Evolutionary conservation across 1,139 yeast genomes (phyloP).

Genomic region (Pichia sp.): DNA sequence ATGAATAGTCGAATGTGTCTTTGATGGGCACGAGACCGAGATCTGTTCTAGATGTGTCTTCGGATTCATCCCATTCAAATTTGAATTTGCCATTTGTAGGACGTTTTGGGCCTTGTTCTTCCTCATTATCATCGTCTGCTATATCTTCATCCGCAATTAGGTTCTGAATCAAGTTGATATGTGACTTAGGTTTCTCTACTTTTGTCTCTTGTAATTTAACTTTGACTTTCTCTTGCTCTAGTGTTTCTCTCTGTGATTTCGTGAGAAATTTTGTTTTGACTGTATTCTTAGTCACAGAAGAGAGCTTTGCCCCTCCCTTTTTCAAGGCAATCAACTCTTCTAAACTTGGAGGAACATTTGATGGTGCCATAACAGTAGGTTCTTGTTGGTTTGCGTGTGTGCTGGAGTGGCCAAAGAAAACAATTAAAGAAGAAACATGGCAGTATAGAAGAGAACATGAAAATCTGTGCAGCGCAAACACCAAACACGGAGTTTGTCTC

Average conservation of each 20-base stretch:
- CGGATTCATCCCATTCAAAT: constrained; percentile 69
- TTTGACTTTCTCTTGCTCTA: constrained; percentile 28
- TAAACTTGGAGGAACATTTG: constrained; percentile 36
- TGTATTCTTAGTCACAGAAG: constrained; percentile 31
- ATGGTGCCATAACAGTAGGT: constrained; percentile 8
- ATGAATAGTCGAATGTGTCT: constrained; percentile 21
- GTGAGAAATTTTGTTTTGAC: constrained; percentile 45
- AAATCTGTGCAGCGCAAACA: too few relatives aligned
- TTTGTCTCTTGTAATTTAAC: not conserved
- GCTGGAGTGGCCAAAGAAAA: too few relatives aligned
- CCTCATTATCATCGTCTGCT: not conserved
- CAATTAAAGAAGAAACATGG: too few relatives aligned
- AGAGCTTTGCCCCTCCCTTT: not conserved
- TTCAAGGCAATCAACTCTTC: constrained; percentile 15
- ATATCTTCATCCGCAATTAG: not conserved
- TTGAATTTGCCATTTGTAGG: constrained; percentile 38
- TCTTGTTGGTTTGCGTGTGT: too few relatives aligned
- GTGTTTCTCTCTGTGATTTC: constrained; percentile 43
- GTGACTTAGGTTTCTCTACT: constrained; percentile 20
- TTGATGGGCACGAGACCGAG: constrained; percentile 32
- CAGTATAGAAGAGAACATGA: too few relatives aligned
- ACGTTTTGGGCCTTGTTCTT: not conserved
- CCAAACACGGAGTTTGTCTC: too few relatives aligned
- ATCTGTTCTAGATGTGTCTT: constrained; percentile 59
- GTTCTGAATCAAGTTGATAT: not conserved